Conservation (phyloP, 345 rosid genomes). For the Salix viminalis region DNA sequence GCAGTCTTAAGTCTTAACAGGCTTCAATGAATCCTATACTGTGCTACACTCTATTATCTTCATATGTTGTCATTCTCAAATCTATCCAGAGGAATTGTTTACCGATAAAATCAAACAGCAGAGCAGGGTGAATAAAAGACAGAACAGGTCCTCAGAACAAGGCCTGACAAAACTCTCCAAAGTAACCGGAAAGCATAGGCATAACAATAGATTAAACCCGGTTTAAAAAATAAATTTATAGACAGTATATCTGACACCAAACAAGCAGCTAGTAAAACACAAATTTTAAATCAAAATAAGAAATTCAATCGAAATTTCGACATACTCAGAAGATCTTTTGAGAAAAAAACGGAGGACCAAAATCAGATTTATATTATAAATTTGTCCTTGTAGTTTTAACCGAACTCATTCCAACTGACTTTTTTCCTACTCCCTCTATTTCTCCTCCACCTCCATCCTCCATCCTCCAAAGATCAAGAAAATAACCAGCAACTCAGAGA, state of each 20-base stretch:
- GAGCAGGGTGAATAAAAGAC: no score
- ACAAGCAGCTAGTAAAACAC: no score
- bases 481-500: not conserved
- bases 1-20: not conserved
- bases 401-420: not conserved
- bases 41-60: no score
- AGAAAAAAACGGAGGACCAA: not conserved
- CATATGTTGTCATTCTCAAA: no score
- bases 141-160: no score
- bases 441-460: conserved; percentile 9
- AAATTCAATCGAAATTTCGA: not conserved
- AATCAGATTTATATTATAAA: not conserved
- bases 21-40: not conserved
- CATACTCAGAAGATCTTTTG: not conserved
- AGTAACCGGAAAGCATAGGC: no score
- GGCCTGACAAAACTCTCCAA: no score
- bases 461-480: not conserved
- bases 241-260: no score
- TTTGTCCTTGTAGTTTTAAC: not conserved
- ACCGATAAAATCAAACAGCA: no score
- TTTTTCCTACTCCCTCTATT: not conserved
- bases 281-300: not conserved
- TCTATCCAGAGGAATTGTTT: no score
- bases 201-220: no score
- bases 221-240: no score